Percentiles rank a stretch among this genome's conserved stretches.
phyloP scores from a whole-genome alignment of 2,329 filamentous ascomycete genomes.

The Aspergillus brunneoviolaceus region DNA sequence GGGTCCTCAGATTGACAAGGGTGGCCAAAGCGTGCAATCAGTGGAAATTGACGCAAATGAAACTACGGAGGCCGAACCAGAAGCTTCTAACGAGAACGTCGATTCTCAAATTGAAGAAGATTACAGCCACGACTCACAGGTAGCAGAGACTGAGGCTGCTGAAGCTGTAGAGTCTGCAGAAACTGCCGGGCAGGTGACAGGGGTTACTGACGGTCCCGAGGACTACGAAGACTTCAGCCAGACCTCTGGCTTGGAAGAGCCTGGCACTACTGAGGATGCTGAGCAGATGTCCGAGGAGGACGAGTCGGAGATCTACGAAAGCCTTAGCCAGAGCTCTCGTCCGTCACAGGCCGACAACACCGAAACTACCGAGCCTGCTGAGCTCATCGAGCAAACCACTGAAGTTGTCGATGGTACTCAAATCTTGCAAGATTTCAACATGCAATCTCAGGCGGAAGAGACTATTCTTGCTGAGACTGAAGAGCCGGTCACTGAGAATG shows the following conservation, averaged over 20 bases:
- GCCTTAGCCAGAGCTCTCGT: background rate
- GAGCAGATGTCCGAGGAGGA: background rate
- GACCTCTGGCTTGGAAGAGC: background rate
- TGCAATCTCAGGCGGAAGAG: background rate
- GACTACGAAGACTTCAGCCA: background rate
- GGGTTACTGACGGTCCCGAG: background rate
- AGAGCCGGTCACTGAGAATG: constrained; percentile 19
- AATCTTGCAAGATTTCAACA: constrained; percentile 25
- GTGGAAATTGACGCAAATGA: background rate
- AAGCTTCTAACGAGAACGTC: background rate
- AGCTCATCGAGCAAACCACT: background rate
- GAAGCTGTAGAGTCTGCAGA: background rate
- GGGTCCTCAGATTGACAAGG: background rate
- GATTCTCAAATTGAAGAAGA: background rate
- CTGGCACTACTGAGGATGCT: background rate
- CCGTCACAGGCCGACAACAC: background rate
- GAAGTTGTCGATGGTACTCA: constrained; percentile 5
- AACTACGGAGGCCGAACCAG: background rate
- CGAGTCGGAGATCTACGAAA: background rate
- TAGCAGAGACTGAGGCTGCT: background rate
- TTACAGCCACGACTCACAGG: too few relatives aligned
- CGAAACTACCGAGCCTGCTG: background rate
- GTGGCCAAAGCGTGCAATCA: background rate
- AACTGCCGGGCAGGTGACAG: background rate
- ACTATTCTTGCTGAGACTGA: constrained; percentile 6